Base-by-base conservation (phyloP, 192 early-diverging fungal genomes). In the Backusella tarrabulga region DNA sequence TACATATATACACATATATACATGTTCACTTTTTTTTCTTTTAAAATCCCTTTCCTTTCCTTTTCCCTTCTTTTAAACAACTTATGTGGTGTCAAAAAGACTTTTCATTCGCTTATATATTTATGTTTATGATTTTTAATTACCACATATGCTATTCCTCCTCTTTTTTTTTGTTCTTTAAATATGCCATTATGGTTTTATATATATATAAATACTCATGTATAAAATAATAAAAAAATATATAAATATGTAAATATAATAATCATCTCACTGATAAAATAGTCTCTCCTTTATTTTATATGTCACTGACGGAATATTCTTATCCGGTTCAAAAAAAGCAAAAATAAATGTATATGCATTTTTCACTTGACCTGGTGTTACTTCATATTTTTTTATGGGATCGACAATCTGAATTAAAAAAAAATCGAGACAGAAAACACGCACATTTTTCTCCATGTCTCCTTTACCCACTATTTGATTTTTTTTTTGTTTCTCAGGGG, bases 41-140 rank as follows among this genome's bases (percentile, higher is more conserved):
- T 46, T 50, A 34, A 41, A 46, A 26, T 5, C 17, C 34, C 73
- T 74, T 40, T 74, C 29, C 41, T 26, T 72, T 72, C 71, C 41
- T 44, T 50, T 50, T 29, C 32, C 36, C 23, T 46, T 46, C 42
- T 50, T 52, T 34, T 41, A 71, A n/a, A 71, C 11, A 35, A 56
- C 56, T 63, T 63, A 63, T 63, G 56, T 63, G 56, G 56, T 63
- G 56, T 63, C 56, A 63, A 63, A 29, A 50, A 50, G 19, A n/a
- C 19, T 72, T 44, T 72, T 17, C 21, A 46, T 72, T 46, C 23
- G 29, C 42, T 72, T 72, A 40, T 32, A 29, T 50, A 50, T 70
- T 41, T 36, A 36, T 70, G n/a, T 70, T 70, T 40, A 36, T 70
- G 32, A 40, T 21, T 63, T 63, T 63, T 63, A 29, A 63, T 63